Conservation (phyloP, 495 filamentous ascomycete species). For the Neurospora tetraspora region DNA sequence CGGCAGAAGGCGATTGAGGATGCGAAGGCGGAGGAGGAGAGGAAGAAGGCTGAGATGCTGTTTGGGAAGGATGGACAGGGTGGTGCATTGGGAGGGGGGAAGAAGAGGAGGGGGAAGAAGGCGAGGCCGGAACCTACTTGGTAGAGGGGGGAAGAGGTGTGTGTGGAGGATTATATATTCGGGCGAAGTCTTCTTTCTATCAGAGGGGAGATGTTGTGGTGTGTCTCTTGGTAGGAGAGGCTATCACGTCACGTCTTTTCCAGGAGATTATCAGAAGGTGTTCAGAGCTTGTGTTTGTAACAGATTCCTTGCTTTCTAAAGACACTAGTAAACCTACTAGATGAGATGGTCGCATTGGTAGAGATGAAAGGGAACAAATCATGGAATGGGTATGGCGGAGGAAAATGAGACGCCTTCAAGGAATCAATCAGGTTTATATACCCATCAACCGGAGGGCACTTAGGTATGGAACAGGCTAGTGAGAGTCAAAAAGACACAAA, state of each 20-base stretch:
- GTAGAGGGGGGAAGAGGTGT: neutral
- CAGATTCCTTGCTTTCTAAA: no score
- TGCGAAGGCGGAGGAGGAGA: conserved; percentile 35
- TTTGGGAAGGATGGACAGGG: conserved; percentile 32
- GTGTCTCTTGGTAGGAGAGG: neutral
- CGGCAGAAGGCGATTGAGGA: conserved; percentile 37
- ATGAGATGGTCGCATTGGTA: no score
- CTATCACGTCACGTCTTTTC: neutral
- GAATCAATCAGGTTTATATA: neutral
- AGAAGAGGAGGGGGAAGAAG: conserved; percentile 30
- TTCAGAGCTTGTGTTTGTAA: no score
- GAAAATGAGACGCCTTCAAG: neutral
- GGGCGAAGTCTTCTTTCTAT: no score
- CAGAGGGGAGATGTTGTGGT: neutral
- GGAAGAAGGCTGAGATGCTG: conserved; percentile 43
- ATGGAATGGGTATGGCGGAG: neutral
- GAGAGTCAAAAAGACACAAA: neutral
- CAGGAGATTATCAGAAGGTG: no score
- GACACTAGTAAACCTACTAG: no score
- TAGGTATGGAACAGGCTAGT: neutral
- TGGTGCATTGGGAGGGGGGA: conserved; percentile 12
- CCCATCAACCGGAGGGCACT: neutral
- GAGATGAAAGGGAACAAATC: neutral
- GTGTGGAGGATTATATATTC: neutral
- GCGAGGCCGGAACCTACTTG: conserved; percentile 4